Evolutionary conservation across 768 basidiomycete species (phyloP).

Genomic region (Rhizopogon rudus): DNA sequence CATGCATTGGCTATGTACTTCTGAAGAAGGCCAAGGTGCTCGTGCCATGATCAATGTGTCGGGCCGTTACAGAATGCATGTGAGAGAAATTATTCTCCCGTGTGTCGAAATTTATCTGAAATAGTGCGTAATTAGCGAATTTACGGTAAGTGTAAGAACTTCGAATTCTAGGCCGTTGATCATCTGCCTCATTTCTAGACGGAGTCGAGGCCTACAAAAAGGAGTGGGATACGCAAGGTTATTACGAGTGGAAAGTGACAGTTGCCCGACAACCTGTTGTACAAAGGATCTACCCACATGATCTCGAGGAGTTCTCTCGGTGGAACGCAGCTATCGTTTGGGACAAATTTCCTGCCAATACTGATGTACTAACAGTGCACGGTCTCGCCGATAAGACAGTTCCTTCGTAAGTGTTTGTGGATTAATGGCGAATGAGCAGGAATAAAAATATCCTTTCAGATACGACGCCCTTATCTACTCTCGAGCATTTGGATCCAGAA

Average conservation of each 20-base stretch:
- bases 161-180: background rate
- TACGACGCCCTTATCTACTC: conserved; percentile 73
- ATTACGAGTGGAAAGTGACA: conserved; percentile 53
- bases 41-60: conserved; percentile 68
- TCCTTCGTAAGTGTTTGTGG: conserved; percentile 49
- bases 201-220: conserved; percentile 35
- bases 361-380: conserved; percentile 73
- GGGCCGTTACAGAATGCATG: conserved; percentile 76
- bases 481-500: conserved; percentile 48
- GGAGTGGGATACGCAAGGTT: conserved; percentile 52
- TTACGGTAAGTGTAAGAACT: conserved; percentile 16
- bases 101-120: conserved; percentile 3
- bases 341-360: conserved; percentile 55
- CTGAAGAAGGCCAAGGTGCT: conserved; percentile 51
- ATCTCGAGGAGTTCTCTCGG: conserved; percentile 54
- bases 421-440: background rate
- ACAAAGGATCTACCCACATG: conserved; percentile 50
- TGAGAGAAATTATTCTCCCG: conserved; percentile 31
- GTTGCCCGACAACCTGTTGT: conserved; percentile 61
- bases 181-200: conserved; percentile 14
- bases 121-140: conserved; percentile 15
- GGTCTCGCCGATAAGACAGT: conserved; percentile 68
- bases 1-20: conserved; percentile 64
- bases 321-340: conserved; percentile 70
- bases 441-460: conserved; percentile 29